Evolutionary conservation across 2,329 filamentous ascomycete genomes (phyloP).

Genomic region (Neonectria hederae): DNA sequence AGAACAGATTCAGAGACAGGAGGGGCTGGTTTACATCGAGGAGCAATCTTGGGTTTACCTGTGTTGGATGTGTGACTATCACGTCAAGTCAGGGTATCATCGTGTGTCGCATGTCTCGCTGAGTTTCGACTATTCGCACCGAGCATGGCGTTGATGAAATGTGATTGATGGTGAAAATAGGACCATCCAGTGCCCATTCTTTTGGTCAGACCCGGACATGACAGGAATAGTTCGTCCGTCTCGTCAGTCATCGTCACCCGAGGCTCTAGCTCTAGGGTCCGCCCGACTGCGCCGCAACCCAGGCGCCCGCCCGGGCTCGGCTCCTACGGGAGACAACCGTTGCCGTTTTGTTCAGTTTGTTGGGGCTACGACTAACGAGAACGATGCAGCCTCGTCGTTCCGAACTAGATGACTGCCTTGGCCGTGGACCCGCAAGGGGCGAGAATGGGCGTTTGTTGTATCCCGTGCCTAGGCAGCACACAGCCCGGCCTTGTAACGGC

Average conservation of each 20-base stretch:
- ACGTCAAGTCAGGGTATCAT: not conserved
- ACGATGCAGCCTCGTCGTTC: not conserved
- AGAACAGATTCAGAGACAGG: conserved; percentile 20
- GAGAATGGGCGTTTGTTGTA: not conserved
- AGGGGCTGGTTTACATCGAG: conserved; percentile 2
- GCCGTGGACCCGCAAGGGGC: not conserved
- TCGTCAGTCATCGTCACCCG: not conserved
- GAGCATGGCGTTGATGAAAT: not conserved
- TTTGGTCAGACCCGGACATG: not conserved
- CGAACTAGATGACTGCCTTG: not conserved
- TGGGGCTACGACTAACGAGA: not conserved
- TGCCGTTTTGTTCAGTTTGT: not conserved
- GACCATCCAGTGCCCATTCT: no score
- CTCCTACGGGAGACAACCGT: not conserved
- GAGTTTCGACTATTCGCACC: not conserved
- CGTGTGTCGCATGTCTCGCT: no score
- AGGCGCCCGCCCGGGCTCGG: not conserved
- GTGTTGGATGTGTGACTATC: not conserved
- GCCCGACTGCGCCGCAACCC: not conserved
- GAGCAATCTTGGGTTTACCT: not conserved
- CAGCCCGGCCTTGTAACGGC: not conserved
- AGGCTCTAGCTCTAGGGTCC: not conserved
- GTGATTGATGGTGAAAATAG: no score
- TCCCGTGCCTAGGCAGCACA: not conserved
- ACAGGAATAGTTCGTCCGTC: not conserved